Percentiles rank a stretch among this genome's conserved stretches.
Conservation (phyloP, 1,284 basidiomycete genomes). For the Apiotrichum laibachii region DNA sequence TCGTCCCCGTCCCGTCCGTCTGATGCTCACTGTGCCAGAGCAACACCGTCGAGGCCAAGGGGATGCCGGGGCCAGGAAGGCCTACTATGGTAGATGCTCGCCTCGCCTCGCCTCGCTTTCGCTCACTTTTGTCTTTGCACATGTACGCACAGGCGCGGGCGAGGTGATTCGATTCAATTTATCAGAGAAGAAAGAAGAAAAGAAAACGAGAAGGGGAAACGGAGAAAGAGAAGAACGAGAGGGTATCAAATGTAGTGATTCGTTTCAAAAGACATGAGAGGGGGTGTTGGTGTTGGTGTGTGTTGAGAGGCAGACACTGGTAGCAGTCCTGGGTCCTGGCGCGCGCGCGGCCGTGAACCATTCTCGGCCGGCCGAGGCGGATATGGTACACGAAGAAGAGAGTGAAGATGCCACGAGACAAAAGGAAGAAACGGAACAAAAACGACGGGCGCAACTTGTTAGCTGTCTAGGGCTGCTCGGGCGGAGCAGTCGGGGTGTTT, state of each 20-base stretch:
- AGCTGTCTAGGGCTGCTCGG: constrained; percentile 7
- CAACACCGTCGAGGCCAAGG: background rate
- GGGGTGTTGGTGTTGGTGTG: too few species aligned
- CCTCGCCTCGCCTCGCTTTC: background rate
- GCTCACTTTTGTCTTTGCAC: background rate
- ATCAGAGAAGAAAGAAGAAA: background rate
- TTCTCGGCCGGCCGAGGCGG: constrained; percentile 12
- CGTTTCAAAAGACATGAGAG: constrained; percentile 12
- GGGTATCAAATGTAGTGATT: constrained; percentile 15
- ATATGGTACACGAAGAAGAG: constrained; percentile 11
- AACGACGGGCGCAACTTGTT: background rate
- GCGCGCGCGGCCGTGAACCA: constrained; percentile 5
- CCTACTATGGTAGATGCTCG: background rate
- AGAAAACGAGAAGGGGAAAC: background rate
- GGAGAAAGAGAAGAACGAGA: background rate
- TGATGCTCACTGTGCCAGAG: background rate
- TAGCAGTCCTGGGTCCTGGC: background rate
- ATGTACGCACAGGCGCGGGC: background rate
- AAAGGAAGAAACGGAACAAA: background rate
- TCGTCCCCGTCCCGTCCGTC: background rate
- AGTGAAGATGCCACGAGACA: constrained; percentile 10
- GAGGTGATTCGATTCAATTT: background rate
- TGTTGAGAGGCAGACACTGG: constrained; percentile 2
- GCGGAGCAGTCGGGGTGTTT: constrained; percentile 1
- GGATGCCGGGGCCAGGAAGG: too few species aligned